phyloP scores from a whole-genome alignment of 208 protist genomes.

The Trypanosomatidae sp. region DNA sequence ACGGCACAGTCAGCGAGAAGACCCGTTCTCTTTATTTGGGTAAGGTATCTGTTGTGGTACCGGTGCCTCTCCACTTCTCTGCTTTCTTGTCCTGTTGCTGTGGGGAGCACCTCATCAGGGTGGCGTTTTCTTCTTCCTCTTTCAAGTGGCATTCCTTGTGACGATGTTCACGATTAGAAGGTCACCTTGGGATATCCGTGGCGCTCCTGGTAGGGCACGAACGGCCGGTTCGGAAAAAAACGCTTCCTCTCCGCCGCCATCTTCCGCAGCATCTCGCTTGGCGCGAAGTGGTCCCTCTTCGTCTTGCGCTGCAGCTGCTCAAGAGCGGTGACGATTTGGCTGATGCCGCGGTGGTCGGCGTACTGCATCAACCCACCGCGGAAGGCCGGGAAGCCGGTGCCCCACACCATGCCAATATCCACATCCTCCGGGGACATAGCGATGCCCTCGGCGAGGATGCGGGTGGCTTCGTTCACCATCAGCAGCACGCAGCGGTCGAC shows the following conservation, averaged over 20 bases:
- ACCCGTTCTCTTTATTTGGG: too few relatives aligned
- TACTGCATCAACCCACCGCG: conserved; percentile 78
- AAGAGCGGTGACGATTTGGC: conserved; percentile 52
- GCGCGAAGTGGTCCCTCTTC: conserved; percentile 61
- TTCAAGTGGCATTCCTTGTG: too few relatives aligned
- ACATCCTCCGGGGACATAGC: conserved; percentile 68
- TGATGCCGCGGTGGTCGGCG: conserved; percentile 68
- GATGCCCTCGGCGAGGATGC: conserved; percentile 74
- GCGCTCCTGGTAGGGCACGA: conserved; percentile 75
- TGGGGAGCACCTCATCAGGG: too few relatives aligned
- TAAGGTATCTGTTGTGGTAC: too few relatives aligned
- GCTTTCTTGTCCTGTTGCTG: too few relatives aligned
- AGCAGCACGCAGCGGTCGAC: conserved; percentile 80
- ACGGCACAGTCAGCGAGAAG: too few relatives aligned
- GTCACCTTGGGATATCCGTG: conserved; percentile 53
- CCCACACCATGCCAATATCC: conserved; percentile 88
- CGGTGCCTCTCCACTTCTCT: too few relatives aligned
- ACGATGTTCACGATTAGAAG: conserved; percentile 36
- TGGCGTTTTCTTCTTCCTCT: too few relatives aligned
- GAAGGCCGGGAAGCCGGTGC: conserved; percentile 84
- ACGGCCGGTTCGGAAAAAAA: conserved; percentile 81
- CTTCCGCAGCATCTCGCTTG: conserved; percentile 44
- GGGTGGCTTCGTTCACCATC: conserved; percentile 86
- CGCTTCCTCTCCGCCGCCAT: conserved; percentile 59
- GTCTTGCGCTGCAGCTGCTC: conserved; percentile 43